phyloP scores from a whole-genome alignment of 2,329 filamentous ascomycete genomes.

The Microdochium bolleyi region DNA sequence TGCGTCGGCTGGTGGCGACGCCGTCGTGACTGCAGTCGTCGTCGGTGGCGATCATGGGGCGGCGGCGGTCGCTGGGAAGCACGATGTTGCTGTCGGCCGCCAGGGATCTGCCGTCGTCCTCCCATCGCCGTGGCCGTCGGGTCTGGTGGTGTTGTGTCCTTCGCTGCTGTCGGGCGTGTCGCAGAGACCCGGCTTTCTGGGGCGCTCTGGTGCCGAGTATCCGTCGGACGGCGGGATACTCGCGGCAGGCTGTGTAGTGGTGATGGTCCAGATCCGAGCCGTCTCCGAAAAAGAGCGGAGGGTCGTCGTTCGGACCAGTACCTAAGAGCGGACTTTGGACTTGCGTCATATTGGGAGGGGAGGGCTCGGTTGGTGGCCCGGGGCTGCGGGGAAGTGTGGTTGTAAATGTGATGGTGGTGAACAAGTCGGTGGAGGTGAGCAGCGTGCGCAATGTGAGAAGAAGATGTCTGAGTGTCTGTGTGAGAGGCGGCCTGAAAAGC shows the following conservation, averaged over 20 bases:
- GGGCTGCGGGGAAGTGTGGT: not conserved
- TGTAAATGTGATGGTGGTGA: not conserved
- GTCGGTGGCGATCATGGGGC: not conserved
- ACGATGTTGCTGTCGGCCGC: not conserved
- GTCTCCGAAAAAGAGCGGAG: not conserved
- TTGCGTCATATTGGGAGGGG: not conserved
- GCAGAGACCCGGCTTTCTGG: not conserved
- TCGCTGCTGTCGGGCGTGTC: not conserved
- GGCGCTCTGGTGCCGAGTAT: not conserved
- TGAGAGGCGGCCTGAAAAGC: not conserved
- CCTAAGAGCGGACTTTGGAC: not conserved
- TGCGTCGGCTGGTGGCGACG: not conserved
- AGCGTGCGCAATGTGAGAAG: not conserved
- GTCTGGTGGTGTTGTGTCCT: not conserved
- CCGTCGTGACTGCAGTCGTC: not conserved
- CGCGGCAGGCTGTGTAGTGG: not conserved
- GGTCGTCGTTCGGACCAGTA: not conserved
- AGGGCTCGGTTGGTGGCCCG: not conserved
- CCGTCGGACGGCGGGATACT: not conserved
- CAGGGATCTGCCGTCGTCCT: not conserved
- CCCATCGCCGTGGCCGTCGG: not conserved
- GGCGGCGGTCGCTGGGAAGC: not conserved
- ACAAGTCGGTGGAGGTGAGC: not conserved
- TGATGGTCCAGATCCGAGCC: not conserved
- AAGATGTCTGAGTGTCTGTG: too few species aligned